Evolutionary conservation across 495 filamentous ascomycete genomes (phyloP).

Genomic region (Chlorociboria aeruginascens): DNA sequence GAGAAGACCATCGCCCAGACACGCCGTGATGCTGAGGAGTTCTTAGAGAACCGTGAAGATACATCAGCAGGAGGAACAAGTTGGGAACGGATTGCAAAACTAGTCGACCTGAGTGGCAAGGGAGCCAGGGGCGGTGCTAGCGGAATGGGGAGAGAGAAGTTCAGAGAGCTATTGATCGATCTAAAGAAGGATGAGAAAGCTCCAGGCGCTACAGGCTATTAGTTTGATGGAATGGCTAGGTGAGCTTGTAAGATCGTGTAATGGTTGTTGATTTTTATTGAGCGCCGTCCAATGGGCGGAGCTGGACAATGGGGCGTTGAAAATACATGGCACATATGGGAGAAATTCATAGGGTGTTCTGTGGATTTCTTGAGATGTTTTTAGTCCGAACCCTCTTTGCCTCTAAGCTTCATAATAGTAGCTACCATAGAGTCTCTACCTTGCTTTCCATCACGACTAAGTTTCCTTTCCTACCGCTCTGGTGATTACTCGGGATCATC

Average conservation of each 20-base stretch:
- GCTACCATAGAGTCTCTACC: not conserved
- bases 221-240: not conserved
- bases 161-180: slow-evolving; percentile 81
- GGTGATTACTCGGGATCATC: slow-evolving; percentile 21
- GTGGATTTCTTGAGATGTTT: not conserved
- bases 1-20: slow-evolving; percentile 83
- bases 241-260: slow-evolving; percentile 10
- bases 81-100: slow-evolving; percentile 96
- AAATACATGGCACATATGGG: slow-evolving; percentile 14
- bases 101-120: slow-evolving; percentile 94
- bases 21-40: slow-evolving; percentile 85
- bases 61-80: slow-evolving; percentile 87
- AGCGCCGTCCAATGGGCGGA: slow-evolving; percentile 6
- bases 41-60: slow-evolving; percentile 77
- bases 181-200: slow-evolving; percentile 91
- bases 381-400: not conserved
- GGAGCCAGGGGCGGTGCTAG: slow-evolving; percentile 70
- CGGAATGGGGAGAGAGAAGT: slow-evolving; percentile 86
- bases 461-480: no score
- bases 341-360: not conserved
- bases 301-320: slow-evolving; percentile 15
- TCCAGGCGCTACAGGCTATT: slow-evolving; percentile 64
- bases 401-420: not conserved
- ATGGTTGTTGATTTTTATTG: slow-evolving; percentile 10
- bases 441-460: no score